Evolutionary conservation across 257 asterid genomes (phyloP).

Genomic region (Rubia yunnanensis): DNA sequence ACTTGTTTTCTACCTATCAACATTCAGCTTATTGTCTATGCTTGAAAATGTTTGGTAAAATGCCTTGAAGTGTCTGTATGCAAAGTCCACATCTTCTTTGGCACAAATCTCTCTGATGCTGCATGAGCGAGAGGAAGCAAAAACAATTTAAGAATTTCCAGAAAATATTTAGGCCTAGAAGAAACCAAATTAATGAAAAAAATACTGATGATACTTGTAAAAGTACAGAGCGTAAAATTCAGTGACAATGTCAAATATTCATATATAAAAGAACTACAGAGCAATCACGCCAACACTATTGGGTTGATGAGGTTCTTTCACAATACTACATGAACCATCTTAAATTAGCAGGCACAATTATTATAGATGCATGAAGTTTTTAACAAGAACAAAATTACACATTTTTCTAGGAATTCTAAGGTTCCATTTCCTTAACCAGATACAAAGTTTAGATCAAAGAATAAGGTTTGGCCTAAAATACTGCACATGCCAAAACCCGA

Average conservation of each 20-base stretch:
- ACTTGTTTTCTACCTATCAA: constrained; percentile 27
- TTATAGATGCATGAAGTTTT: neutral
- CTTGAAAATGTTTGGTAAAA: constrained; percentile 69
- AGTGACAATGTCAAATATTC: neutral
- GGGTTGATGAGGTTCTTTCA: neutral
- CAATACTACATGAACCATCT: neutral
- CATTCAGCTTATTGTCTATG: constrained; percentile 61
- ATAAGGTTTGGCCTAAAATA: neutral
- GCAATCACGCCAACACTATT: neutral
- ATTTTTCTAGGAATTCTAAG: neutral
- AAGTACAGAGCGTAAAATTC: neutral
- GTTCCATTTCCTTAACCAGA: neutral
- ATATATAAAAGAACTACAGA: neutral
- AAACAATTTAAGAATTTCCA: neutral
- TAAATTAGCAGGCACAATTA: neutral
- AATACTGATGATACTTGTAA: neutral
- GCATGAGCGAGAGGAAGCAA: constrained; percentile 16
- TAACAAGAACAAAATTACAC: neutral
- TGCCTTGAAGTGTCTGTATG: constrained; percentile 93
- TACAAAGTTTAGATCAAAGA: neutral
- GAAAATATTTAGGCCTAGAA: neutral
- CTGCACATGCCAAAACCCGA: neutral
- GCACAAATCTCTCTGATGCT: constrained; percentile 96
- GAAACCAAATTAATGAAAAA: neutral
- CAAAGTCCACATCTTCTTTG: constrained; percentile 79